Evolutionary conservation across 148 eudicot species (phyloP).

Genomic region (Cornus controversa): DNA sequence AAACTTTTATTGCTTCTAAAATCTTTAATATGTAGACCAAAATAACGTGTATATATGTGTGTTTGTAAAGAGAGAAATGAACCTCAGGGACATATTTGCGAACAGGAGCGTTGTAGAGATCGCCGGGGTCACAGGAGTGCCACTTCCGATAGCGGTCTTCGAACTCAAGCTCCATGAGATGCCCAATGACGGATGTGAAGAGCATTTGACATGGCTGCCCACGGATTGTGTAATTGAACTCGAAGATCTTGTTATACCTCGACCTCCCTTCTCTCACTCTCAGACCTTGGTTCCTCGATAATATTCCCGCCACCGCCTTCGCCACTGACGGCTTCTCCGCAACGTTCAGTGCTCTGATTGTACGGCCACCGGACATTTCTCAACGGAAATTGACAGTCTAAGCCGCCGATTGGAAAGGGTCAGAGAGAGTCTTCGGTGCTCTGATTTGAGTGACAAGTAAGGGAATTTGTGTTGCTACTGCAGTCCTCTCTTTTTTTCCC

Average conservation of each 20-base stretch:
- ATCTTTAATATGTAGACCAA: too few species aligned
- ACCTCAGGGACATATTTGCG: constrained; percentile 71
- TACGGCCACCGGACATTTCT: constrained; percentile 26
- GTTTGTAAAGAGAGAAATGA: background rate
- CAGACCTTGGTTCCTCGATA: constrained; percentile 49
- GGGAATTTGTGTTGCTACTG: background rate
- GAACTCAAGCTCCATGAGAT: constrained; percentile 88
- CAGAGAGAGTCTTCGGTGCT: background rate
- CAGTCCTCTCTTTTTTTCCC: background rate
- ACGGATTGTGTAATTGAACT: constrained; percentile 58
- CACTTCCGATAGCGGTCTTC: constrained; percentile 79
- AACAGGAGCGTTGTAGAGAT: constrained; percentile 77
- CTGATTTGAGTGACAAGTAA: background rate
- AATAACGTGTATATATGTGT: background rate
- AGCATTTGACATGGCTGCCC: constrained; percentile 73
- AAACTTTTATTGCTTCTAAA: too few species aligned
- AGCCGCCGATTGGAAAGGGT: background rate
- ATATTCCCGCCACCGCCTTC: constrained; percentile 71
- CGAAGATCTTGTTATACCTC: constrained; percentile 80
- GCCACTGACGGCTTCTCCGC: constrained; percentile 99
- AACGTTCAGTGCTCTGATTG: constrained; percentile 75
- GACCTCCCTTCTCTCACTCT: constrained; percentile 81
- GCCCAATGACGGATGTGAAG: constrained; percentile 92
- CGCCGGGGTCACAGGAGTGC: constrained; percentile 88
- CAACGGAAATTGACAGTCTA: background rate